Evolutionary conservation across 208 protist species (phyloP).

Genomic region (Endotrypanum monterogeii): DNA sequence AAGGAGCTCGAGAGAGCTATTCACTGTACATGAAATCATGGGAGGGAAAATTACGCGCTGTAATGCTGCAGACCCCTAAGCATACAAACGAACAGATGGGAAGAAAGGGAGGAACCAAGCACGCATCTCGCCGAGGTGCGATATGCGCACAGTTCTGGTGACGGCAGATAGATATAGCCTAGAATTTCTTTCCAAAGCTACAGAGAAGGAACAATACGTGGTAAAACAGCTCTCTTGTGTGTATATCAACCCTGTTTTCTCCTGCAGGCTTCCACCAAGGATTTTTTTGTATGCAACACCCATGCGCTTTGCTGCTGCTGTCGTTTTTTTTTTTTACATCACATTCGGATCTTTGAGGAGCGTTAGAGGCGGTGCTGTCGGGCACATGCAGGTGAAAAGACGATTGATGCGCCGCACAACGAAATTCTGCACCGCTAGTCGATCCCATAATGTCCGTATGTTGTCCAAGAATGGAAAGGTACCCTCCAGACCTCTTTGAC

Average conservation of each 20-base stretch:
- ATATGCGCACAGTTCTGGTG: background rate
- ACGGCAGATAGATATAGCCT: background rate
- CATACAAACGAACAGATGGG: background rate
- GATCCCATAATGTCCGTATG: conserved; percentile 39
- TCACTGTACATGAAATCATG: background rate
- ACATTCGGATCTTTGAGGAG: conserved; percentile 34
- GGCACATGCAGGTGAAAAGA: conserved; percentile 56
- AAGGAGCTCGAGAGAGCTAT: background rate
- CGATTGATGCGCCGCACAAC: conserved; percentile 59
- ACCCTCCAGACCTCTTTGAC: background rate
- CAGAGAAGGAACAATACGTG: background rate
- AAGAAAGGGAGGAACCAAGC: background rate
- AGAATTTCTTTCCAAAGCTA: background rate
- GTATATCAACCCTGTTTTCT: background rate
- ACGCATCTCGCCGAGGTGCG: background rate
- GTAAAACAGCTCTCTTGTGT: background rate
- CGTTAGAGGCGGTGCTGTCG: conserved; percentile 49
- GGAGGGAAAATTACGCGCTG: background rate
- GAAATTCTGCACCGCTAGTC: conserved; percentile 61
- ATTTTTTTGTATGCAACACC: no score
- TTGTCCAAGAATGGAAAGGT: conserved; percentile 33
- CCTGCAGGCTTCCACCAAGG: background rate
- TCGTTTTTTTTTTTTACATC: no score
- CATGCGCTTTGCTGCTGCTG: background rate
- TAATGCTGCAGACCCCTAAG: background rate